These are phyloP conservation scores for Candida sanyiensis DNA, from an alignment of 805 yeast species.

Conservation along the genomic window DNA sequence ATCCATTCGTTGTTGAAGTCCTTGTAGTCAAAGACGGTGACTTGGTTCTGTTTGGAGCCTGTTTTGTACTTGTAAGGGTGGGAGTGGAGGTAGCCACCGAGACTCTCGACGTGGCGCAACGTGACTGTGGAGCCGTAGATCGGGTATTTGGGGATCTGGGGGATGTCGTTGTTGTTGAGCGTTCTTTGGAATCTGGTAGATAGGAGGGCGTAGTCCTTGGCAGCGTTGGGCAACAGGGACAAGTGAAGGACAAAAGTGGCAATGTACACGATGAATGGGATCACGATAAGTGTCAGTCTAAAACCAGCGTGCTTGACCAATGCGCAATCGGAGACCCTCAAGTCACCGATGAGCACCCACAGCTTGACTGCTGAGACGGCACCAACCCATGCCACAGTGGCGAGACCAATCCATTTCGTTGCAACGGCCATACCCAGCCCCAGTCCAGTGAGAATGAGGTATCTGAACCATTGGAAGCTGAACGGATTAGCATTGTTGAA, in stretches of 20 bases:
- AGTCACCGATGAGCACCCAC: slow-evolving; percentile 71
- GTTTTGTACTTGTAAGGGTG: slow-evolving; percentile 56
- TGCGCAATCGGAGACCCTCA: slow-evolving; percentile 35
- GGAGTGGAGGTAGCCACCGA: slow-evolving; percentile 80
- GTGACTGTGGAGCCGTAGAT: slow-evolving; percentile 68
- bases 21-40: slow-evolving; percentile 60
- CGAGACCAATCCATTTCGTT: slow-evolving; percentile 66
- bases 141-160: slow-evolving; percentile 53
- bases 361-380: slow-evolving; percentile 37
- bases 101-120: slow-evolving; percentile 60
- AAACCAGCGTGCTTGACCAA: slow-evolving; percentile 36
- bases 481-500: slow-evolving; percentile 43
- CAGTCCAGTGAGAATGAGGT: slow-evolving; percentile 42
- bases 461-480: slow-evolving; percentile 45
- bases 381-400: slow-evolving; percentile 63
- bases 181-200: slow-evolving; percentile 63
- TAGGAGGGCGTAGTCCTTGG: slow-evolving; percentile 59
- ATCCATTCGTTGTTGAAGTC: slow-evolving; percentile 70
- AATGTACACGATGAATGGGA: slow-evolving; percentile 58
- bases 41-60: slow-evolving; percentile 74
- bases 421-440: slow-evolving; percentile 52
- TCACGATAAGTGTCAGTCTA: slow-evolving; percentile 38
- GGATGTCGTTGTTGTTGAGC: slow-evolving; percentile 37
- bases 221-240: slow-evolving; percentile 34
- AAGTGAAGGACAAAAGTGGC: slow-evolving; percentile 56